Percentiles rank a stretch among this genome's conserved stretches.
These are phyloP conservation scores for Tulasnella sp. DNA, from an alignment of 768 basidiomycete species.

Conservation along the genomic window DNA sequence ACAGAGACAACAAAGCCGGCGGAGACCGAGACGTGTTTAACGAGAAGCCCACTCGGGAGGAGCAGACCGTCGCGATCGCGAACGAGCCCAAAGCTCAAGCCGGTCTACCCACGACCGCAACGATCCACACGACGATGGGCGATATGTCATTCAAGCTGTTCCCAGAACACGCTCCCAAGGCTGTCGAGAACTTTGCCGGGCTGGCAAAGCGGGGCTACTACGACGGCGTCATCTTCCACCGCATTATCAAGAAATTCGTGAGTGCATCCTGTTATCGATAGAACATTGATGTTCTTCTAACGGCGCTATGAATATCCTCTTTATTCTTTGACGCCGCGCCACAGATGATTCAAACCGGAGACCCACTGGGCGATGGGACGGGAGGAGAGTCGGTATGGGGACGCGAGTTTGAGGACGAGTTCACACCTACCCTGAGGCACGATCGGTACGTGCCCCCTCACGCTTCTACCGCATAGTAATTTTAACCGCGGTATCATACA, in stretches of 20 bases:
- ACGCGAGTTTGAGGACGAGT: constrained; percentile 85
- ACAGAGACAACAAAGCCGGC: constrained; percentile 69
- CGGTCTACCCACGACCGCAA: constrained; percentile 63
- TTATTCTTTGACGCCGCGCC: neutral
- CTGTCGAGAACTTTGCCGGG: constrained; percentile 96
- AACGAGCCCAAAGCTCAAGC: constrained; percentile 29
- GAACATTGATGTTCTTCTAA: neutral
- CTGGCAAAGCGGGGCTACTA: constrained; percentile 83
- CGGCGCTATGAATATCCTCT: neutral
- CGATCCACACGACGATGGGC: constrained; percentile 90
- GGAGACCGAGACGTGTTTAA: constrained; percentile 95
- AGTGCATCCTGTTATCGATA: constrained; percentile 17
- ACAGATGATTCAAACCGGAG: constrained; percentile 89
- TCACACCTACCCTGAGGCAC: constrained; percentile 77
- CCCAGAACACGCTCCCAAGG: constrained; percentile 85
- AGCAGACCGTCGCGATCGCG: constrained; percentile 73
- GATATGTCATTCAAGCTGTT: constrained; percentile 85
- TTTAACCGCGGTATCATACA: too few species aligned
- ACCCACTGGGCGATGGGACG: constrained; percentile 89
- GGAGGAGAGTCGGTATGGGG: constrained; percentile 90
- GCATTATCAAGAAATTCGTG: constrained; percentile 90
- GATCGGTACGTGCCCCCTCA: constrained; percentile 49
- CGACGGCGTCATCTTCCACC: constrained; percentile 90
- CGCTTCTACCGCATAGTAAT: too few species aligned
- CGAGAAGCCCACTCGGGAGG: constrained; percentile 92